Evolutionary conservation across 192 early-diverging fungal genomes (phyloP), one percentile per base, ranked within the genome.

Genomic region (Rhizophagus sp.): DNA sequence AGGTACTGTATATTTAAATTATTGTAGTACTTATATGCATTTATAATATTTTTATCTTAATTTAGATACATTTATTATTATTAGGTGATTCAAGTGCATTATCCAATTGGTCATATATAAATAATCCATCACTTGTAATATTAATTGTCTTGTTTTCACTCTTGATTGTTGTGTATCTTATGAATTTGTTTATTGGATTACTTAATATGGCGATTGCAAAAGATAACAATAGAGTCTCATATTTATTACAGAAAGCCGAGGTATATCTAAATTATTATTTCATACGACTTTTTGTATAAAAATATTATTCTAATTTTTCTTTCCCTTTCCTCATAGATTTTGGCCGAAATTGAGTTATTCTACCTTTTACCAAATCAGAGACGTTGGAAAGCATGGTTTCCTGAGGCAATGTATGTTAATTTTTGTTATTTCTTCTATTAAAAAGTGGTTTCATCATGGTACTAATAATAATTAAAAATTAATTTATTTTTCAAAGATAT

Each of bases 41-140:
- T 30, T 50, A 4, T 13, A 52, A 19, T 52, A 36, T 4, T 36
- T 36, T 4, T 4, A 36, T 36, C 4, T 36, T 19, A 15, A 52
- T 52, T 36, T 36, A 52, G 8, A 34, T 67, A 17, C 1, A 17
- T 33, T 67, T 30, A 30, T 67, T 33, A 67, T 33, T 8, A 6
- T 17, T 67, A 67, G 65, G 65, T 33, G 84, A 27, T 94, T 84
- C 25, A 88, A 88, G 82, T 90, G 90, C 82, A 83, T 86, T 73
- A 9, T 17, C 27, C 4, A 34, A 67, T 13, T 67, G 65, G 65
- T 33, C 30, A 67, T 67, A 33, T 12, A 5, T 4, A 17, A 17
- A 34, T 17, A 67, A 67, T 19, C 65, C 65, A 34, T 6, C 27
- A 4, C 13, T 67, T 12, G 65, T 9, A 12, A 33, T 33, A 17